Percentiles rank a stretch among this genome's conserved stretches.
These are phyloP conservation scores for Trichoderma sp. DNA, from an alignment of 2,329 filamentous ascomycete species.

Conservation along the genomic window DNA sequence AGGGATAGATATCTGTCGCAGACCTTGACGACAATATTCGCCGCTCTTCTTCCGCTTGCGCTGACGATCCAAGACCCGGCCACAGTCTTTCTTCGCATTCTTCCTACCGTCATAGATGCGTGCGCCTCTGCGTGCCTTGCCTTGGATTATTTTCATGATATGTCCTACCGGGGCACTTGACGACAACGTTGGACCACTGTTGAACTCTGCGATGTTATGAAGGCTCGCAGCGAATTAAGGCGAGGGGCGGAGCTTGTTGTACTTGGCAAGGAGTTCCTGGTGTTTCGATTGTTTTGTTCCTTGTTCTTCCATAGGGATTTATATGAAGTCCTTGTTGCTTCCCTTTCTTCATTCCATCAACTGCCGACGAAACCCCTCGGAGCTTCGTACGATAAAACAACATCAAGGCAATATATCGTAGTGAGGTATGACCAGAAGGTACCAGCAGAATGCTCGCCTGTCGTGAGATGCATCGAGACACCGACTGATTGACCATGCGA, in stretches of 20 bases:
- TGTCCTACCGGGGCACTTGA: background rate
- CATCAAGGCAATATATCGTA: background rate
- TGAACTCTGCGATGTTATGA: background rate
- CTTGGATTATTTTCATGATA: constrained; percentile 48
- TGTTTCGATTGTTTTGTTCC: background rate
- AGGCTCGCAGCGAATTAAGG: constrained; percentile 42
- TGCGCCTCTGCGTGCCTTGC: constrained; percentile 19
- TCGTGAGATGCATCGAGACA: background rate
- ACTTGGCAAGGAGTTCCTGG: constrained; percentile 49
- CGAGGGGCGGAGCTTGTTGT: constrained; percentile 56
- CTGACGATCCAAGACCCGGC: constrained; percentile 15
- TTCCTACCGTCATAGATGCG: constrained; percentile 22
- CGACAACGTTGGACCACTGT: background rate
- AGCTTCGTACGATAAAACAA: background rate
- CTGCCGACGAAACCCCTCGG: background rate
- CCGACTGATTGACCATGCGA: too few species aligned
- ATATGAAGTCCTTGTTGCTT: background rate
- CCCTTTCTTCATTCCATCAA: background rate
- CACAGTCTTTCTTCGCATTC: constrained; percentile 23
- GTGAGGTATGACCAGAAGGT: background rate
- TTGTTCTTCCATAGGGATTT: background rate
- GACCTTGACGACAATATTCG: background rate
- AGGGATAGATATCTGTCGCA: constrained; percentile 20
- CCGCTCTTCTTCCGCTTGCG: constrained; percentile 8
- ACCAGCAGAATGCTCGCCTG: background rate